These are phyloP conservation scores for Huntiella savannae DNA, from an alignment of 2,329 filamentous ascomycete genomes.

Conservation along the genomic window DNA sequence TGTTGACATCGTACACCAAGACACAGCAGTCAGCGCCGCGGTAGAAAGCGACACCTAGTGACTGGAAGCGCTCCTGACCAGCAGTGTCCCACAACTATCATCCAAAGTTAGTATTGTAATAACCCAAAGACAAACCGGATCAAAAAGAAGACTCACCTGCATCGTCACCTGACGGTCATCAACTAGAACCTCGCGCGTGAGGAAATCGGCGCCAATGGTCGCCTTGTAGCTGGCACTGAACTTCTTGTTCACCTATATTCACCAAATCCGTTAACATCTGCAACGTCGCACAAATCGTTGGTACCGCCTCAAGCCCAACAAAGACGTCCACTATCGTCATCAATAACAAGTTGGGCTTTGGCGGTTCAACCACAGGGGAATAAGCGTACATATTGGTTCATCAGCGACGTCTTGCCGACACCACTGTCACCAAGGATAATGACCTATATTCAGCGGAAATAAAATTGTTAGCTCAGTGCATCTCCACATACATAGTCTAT, in stretches of 20 bases:
- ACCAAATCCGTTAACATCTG: too few relatives aligned
- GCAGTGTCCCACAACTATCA: conserved; percentile 87
- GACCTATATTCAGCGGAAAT: conserved; percentile 41
- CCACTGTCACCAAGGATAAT: conserved; percentile 98
- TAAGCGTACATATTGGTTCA: conserved; percentile 97
- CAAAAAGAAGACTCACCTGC: conserved; percentile 41
- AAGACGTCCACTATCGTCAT: too few relatives aligned
- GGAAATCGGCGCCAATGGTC: conserved; percentile 94
- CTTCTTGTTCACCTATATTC: conserved; percentile 92
- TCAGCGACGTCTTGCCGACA: conserved; percentile 97
- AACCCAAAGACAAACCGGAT: not conserved
- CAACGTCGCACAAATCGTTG: too few relatives aligned
- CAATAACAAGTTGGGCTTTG: not conserved
- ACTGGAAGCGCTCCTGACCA: conserved; percentile 94
- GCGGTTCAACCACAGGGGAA: conserved; percentile 8
- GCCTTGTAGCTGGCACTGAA: conserved; percentile 99
- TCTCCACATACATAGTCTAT: too few relatives aligned
- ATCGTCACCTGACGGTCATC: conserved; percentile 96
- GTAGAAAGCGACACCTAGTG: conserved; percentile 92
- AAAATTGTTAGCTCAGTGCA: conserved; percentile 1
- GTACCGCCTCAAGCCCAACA: too few relatives aligned
- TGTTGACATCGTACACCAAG: conserved; percentile 96
- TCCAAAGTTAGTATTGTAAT: not conserved
- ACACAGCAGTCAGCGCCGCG: conserved; percentile 95
- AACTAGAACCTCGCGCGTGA: conserved; percentile 93